Base-by-base conservation (phyloP, 345 rosid genomes). In the Syzygium jambos region DNA sequence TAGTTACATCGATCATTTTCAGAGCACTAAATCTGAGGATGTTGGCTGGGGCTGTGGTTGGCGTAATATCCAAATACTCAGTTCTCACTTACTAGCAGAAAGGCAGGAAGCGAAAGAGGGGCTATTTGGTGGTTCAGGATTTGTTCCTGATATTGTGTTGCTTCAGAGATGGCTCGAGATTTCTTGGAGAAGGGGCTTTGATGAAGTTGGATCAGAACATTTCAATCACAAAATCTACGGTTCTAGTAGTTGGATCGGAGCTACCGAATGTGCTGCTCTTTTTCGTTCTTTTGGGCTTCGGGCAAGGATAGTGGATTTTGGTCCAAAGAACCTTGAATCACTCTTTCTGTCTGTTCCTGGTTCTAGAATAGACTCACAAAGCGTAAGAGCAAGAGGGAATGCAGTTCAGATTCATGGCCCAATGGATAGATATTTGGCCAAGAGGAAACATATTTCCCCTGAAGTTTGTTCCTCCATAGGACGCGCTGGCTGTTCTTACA, bases 1-100 rank as follows among this genome's bases (percentile, higher is more conserved):
- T 11, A 94, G 95, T 23, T 89, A 86, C 22, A 93, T 93, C 8
- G 96, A 95, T 89, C 98, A 96, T 90, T 96, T 91, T 84, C 96
- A 95, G 85, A 90, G 92, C 88, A 7, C 63, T 85, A 86, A 86
- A 27, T 89, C 92, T 5, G 93, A 93, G 84, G 96, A 95, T 88
- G 90, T 86, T 85, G 97, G 97, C 11, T 96, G 98, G 98, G 98
- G 98, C 77, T 96, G 98, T 53, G 98, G 97, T 51, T 95, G 98
- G 97, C 93, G 92, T 57, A 96, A 96, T 89, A 94, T 94, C 59
- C 98, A 96, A 87, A 95, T 96, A 95, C 93, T 94, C 29, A 87
- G 92, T 85, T 96, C 98, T 86, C 93, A 93, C 88, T 91, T 96
- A 91, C 92, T 96, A 84, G 86, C 88, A 41, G 89, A 82, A 73